A percentile compares a stretch with the other conserved stretches of the same genome.
Evolutionary conservation across 331 rosid species (phyloP).

Genomic region (Rosa hybrid): DNA sequence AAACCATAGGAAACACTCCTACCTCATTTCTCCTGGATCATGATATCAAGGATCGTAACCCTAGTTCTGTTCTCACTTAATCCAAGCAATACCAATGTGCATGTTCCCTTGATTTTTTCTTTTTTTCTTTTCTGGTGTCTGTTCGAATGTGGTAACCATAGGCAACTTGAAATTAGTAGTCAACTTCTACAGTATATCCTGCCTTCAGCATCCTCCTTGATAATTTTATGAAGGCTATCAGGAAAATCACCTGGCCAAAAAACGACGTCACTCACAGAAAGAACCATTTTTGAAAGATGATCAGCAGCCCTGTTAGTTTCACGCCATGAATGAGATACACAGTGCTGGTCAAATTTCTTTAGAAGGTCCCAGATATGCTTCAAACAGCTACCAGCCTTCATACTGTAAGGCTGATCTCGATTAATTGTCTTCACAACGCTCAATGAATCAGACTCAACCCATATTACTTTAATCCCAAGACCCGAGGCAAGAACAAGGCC

Average conservation of each 20-base stretch:
- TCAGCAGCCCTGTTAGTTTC: constrained; percentile 73
- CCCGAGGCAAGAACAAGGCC: constrained; percentile 64
- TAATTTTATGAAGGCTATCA: constrained; percentile 42
- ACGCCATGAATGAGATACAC: constrained; percentile 65
- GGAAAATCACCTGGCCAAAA: constrained; percentile 58
- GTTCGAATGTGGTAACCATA: not conserved
- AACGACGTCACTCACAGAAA: constrained; percentile 43
- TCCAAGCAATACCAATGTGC: not conserved
- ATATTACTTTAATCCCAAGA: constrained; percentile 54
- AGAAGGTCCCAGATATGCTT: constrained; percentile 44
- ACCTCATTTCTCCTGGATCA: not conserved
- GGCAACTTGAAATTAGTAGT: constrained; percentile 1
- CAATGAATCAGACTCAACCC: constrained; percentile 72
- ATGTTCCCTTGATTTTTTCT: not conserved
- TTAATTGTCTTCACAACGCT: constrained; percentile 60
- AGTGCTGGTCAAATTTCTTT: constrained; percentile 35
- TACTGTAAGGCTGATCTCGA: constrained; percentile 28
- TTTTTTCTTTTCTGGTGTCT: not conserved
- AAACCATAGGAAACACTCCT: not conserved
- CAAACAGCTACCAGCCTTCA: constrained; percentile 41
- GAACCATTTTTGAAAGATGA: constrained; percentile 60
- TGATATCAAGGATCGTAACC: not conserved
- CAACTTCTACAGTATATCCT: constrained; percentile 43
- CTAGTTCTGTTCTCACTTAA: not conserved
- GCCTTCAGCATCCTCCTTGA: constrained; percentile 60